Evolutionary conservation across 345 rosid genomes (phyloP), one percentile per base, ranked within the genome.

Genomic region (Eucalyptus polybractea): DNA sequence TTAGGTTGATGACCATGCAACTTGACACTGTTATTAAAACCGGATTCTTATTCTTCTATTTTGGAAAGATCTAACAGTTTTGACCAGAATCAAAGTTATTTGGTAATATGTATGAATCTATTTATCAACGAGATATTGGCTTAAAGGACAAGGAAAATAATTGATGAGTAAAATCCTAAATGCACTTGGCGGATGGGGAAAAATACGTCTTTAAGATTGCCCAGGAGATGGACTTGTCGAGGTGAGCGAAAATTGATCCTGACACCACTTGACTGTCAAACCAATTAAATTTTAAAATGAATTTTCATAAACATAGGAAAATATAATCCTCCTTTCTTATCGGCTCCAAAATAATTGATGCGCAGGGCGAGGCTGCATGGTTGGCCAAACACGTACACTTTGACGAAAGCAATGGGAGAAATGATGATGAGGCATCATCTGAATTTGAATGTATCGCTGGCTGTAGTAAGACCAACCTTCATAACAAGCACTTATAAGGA

Each of bases 341-440:
- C 21, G 37, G 21, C 33, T 65, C 40, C 37, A 15, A n/a, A n/a
- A 65, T 69, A 69, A 69, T 85, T 21, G 76, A 21, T 53, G 44
- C 22, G 51, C 25, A 90, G 93, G 91, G 95, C 95, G 47, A 90
- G 88, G 88, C 87, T 49, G 47, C 85, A 88, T 37, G 94, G 94
- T 15, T 93, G 95, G 93, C 94, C 92, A 91, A 93, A 92, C 88
- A 91, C 93, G 1, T 93, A 91, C 45, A 93, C 87, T 53, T 92
- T 91, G 83, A 93, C 95, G 7, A 93, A 93, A 86, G 92, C 95
- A 17, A 92, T 92, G 94, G 95, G 93, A 29, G 94, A 93, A 85
- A 93, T 93, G 93, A 50, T 93, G 87, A 69, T 92, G 72, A 29
- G 33, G 29, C 92, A 90, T 22, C 87, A 87, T 31, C 40, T 91